phyloP scores from a whole-genome alignment of 2,329 filamentous ascomycete genomes.

The Aspergillus fischeri region DNA sequence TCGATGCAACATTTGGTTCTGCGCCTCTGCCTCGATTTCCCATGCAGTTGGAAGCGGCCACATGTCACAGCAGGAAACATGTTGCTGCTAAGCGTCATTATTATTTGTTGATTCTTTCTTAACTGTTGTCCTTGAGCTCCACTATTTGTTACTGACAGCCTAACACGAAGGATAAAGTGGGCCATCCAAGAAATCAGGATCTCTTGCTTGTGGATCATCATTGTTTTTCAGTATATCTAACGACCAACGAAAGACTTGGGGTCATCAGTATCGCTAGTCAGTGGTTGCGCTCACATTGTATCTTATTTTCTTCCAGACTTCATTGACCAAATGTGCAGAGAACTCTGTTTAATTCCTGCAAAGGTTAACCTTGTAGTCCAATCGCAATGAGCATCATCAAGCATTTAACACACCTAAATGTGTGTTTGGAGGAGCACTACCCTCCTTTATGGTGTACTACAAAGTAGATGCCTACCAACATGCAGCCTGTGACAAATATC shows the following conservation, averaged over 20 bases:
- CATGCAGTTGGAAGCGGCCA: conserved; percentile 23
- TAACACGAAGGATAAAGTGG: background rate
- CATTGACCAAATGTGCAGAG: background rate
- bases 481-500: background rate
- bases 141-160: background rate
- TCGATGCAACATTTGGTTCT: conserved; percentile 10
- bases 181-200: background rate
- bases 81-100: background rate
- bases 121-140: background rate
- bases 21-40: conserved; percentile 10
- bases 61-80: conserved; percentile 18
- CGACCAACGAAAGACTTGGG: background rate
- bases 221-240: background rate
- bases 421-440: background rate
- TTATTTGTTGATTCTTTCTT: background rate
- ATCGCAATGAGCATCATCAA: background rate
- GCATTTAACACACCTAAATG: background rate
- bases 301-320: background rate
- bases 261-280: background rate
- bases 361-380: background rate
- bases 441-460: background rate
- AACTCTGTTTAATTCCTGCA: background rate
- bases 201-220: background rate
- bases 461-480: background rate
- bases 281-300: background rate